Conservation (phyloP, 441 rosid species). For the Viola pubescens region DNA sequence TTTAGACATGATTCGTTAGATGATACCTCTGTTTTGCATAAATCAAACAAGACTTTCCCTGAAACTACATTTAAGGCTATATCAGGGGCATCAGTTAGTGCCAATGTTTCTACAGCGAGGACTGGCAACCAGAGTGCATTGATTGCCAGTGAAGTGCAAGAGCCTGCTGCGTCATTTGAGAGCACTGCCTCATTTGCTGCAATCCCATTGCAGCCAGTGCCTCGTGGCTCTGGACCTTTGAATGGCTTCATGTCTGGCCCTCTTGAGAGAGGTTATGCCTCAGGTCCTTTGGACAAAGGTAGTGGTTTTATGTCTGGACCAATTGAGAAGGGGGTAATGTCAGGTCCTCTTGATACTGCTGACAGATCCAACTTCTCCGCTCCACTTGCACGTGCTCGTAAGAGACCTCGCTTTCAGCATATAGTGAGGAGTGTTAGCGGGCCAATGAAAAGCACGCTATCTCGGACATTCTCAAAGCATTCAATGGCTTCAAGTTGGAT, state of each 20-base stretch:
- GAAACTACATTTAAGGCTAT: conserved; percentile 86
- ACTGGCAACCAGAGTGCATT: conserved; percentile 73
- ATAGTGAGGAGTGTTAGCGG: conserved; percentile 86
- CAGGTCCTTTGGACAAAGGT: conserved; percentile 82
- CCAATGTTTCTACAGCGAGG: conserved; percentile 91
- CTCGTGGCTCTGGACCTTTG: conserved; percentile 84
- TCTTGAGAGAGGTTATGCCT: conserved; percentile 79
- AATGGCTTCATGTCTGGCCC: conserved; percentile 93
- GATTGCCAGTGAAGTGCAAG: conserved; percentile 58
- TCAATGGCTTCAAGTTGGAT: conserved; percentile 68
- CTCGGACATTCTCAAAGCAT: conserved; percentile 79
- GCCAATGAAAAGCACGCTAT: conserved; percentile 66
- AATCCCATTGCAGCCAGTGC: conserved; percentile 81
- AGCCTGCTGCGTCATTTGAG: conserved; percentile 91
- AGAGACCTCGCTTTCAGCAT: conserved; percentile 55
- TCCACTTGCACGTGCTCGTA: conserved; percentile 64
- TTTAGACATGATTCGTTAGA: conserved; percentile 70
- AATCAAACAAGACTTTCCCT: conserved; percentile 51
- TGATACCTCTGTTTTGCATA: conserved; percentile 52
- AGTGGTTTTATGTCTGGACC: conserved; percentile 95
- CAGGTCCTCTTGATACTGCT: conserved; percentile 78
- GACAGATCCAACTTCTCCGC: conserved; percentile 85
- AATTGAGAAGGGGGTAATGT: conserved; percentile 87
- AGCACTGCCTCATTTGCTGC: conserved; percentile 94
- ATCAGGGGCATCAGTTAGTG: conserved; percentile 96